Percentiles rank a stretch among this genome's conserved stretches.
phyloP scores from a whole-genome alignment of 2,329 filamentous ascomycete species.

The Hypocreales sp. region DNA sequence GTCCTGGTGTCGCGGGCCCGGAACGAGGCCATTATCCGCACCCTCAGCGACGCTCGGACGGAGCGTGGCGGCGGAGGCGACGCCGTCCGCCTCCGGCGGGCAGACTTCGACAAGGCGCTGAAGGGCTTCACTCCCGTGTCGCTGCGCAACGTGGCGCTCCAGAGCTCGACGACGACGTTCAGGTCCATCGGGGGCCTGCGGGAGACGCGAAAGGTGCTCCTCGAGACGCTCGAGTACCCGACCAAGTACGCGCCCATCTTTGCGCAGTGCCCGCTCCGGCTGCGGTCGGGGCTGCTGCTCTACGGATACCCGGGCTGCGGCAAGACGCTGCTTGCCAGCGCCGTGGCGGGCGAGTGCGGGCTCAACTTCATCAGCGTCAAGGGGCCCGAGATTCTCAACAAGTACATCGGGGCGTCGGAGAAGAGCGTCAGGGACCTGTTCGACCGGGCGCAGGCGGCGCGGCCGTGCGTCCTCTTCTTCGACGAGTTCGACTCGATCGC shows the following conservation, averaged over 20 bases:
- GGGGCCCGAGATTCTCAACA: constrained; percentile 94
- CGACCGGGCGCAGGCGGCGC: constrained; percentile 76
- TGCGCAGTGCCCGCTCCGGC: constrained; percentile 82
- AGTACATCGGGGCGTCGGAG: constrained; percentile 95
- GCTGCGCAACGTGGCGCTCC: constrained; percentile 82
- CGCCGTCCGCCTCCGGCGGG: constrained; percentile 47
- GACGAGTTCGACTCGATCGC: constrained; percentile 98
- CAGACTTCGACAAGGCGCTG: constrained; percentile 72
- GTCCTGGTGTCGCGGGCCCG: constrained; percentile 75
- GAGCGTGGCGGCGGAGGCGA: constrained; percentile 27
- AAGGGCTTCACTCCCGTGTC: constrained; percentile 92
- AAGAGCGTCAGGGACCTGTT: constrained; percentile 94
- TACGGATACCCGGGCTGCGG: constrained; percentile 95
- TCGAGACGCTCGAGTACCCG: constrained; percentile 92
- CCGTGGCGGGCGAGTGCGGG: constrained; percentile 93
- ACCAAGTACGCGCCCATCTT: constrained; percentile 98
- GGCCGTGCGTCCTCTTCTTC: constrained; percentile 92
- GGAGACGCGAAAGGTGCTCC: constrained; percentile 74
- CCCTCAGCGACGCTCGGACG: constrained; percentile 41
- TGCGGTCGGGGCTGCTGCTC: constrained; percentile 80
- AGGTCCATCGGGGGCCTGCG: constrained; percentile 79
- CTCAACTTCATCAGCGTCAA: constrained; percentile 98
- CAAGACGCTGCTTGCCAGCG: constrained; percentile 88
- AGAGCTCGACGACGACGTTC: constrained; percentile 86
- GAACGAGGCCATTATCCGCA: constrained; percentile 83